Percentiles rank a stretch among this genome's conserved stretches.
Conservation (phyloP, 768 basidiomycete species). For the Imleria badia region DNA sequence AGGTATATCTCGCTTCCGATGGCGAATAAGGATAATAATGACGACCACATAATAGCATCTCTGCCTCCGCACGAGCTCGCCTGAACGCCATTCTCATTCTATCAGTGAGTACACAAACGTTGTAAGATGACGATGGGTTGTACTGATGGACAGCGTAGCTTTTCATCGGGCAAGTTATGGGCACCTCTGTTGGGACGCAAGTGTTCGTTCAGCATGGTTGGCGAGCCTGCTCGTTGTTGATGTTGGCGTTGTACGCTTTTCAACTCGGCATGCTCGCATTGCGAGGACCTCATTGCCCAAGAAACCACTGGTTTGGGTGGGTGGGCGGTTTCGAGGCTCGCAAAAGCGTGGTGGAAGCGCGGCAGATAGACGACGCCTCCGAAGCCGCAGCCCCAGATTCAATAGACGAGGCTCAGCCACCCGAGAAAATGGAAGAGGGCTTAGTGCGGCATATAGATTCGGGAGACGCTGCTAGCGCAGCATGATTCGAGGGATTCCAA, state of each 20-base stretch:
- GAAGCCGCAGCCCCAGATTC: no score
- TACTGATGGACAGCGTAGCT: constrained; percentile 29
- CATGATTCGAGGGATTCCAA: no score
- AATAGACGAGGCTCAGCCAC: no score
- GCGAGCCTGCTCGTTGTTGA: constrained; percentile 61
- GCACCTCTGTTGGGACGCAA: constrained; percentile 70
- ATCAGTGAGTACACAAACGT: constrained; percentile 42
- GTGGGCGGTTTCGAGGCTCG: constrained; percentile 52
- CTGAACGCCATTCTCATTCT: constrained; percentile 77
- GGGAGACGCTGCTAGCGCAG: neutral
- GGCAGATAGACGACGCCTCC: neutral
- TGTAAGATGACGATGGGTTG: neutral
- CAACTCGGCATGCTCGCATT: constrained; percentile 56
- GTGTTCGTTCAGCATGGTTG: constrained; percentile 73
- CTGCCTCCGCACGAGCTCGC: constrained; percentile 56
- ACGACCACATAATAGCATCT: constrained; percentile 26
- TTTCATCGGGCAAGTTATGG: constrained; percentile 82
- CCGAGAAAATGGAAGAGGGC: no score
- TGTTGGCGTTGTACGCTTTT: constrained; percentile 56
- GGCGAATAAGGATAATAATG: constrained; percentile 5
- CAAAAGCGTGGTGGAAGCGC: constrained; percentile 35
- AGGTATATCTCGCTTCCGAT: constrained; percentile 35
- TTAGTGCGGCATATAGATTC: no score
- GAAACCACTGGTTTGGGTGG: constrained; percentile 60
- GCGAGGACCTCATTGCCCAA: constrained; percentile 63